Conservation (phyloP, 2,329 filamentous ascomycete genomes). For the Ophiostoma ulmi region DNA sequence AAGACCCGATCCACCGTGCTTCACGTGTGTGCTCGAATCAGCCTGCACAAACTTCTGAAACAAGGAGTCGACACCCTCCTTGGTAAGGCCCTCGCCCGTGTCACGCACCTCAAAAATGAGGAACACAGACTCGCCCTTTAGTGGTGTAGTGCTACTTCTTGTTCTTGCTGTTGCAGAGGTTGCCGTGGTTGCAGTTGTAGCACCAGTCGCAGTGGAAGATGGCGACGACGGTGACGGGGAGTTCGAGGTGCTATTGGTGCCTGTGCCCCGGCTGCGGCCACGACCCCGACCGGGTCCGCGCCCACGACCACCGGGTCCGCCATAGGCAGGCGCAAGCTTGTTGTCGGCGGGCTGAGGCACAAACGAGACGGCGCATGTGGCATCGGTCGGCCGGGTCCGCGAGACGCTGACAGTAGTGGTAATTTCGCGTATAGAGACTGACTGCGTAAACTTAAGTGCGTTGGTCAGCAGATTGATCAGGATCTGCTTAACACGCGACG, state of each 20-base stretch:
- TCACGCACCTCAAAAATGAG: slow-evolving; percentile 71
- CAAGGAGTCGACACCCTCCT: slow-evolving; percentile 65
- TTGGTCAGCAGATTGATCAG: slow-evolving; percentile 77
- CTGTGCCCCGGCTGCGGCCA: slow-evolving; percentile 5
- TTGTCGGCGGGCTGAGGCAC: slow-evolving; percentile 45
- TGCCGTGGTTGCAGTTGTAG: background rate
- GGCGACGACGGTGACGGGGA: background rate
- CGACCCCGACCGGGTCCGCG: background rate
- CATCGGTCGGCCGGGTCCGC: slow-evolving; percentile 37
- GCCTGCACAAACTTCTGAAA: slow-evolving; percentile 78
- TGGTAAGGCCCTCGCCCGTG: slow-evolving; percentile 67
- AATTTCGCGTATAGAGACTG: slow-evolving; percentile 53
- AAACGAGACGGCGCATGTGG: slow-evolving; percentile 51
- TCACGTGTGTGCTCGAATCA: slow-evolving; percentile 67
- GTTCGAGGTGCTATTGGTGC: background rate
- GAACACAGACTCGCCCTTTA: slow-evolving; percentile 47
- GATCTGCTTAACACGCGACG: slow-evolving; percentile 69
- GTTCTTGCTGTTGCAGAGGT: background rate
- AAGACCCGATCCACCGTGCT: slow-evolving; percentile 73
- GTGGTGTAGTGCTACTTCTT: background rate
- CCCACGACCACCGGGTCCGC: background rate
- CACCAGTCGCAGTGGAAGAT: background rate
- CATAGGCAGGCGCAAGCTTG: slow-evolving; percentile 20
- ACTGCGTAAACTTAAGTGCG: slow-evolving; percentile 74
- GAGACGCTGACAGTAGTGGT: slow-evolving; percentile 45